Base-by-base conservation (phyloP, 139 green algal genomes). In the Tetratostichococcus sp. region DNA sequence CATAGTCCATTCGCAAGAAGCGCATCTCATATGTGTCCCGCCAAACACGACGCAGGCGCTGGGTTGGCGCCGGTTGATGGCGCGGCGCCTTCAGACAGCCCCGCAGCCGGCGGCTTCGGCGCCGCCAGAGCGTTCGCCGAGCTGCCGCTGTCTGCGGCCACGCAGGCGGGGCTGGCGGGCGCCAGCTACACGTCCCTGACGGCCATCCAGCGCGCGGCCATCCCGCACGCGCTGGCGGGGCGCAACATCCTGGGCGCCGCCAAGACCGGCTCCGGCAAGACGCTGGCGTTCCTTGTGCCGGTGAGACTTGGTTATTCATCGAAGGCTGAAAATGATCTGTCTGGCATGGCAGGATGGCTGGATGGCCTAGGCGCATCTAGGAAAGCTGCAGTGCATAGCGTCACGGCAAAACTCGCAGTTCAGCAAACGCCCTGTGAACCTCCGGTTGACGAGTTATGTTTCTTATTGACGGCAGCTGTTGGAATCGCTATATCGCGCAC, bases 251-350 rank as follows among this genome's bases (percentile, higher is more conserved):
- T 99, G 43, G 95, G 96, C 25, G 96, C 96, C 1, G 96, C 96
- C 14, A 99, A 98, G 77, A 99, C 95, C 1, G 96, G 96, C n/a
- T 95, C 83, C 22, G 95, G 94, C 43, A 99, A 99, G 83, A 99
- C 96, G 1, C 83, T 99, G 23, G 83, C 93, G 8, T 99, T 99
- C 82, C 74, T 98, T 16, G 85, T 99, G 8, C 94, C 96, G 34
- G 85, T 97, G 71, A 82, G 86, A 43, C 26, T 22, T 16, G 26
- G 11, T n/a, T 43, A 39, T 28, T 71, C 5, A 71, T 71, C 4
- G 28, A 25, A 16, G 19, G 6, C 17, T 71, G 67, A 6, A n/a
- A 66, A n/a, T n/a, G n/a, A n/a, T n/a, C n/a, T n/a, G n/a, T n/a
- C n/a, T n/a, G n/a, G n/a, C n/a, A n/a, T n/a, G n/a, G n/a, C n/a